Evolutionary conservation across 176 grass and related monocot species (phyloP).

Genomic region (Carex scoparia): DNA sequence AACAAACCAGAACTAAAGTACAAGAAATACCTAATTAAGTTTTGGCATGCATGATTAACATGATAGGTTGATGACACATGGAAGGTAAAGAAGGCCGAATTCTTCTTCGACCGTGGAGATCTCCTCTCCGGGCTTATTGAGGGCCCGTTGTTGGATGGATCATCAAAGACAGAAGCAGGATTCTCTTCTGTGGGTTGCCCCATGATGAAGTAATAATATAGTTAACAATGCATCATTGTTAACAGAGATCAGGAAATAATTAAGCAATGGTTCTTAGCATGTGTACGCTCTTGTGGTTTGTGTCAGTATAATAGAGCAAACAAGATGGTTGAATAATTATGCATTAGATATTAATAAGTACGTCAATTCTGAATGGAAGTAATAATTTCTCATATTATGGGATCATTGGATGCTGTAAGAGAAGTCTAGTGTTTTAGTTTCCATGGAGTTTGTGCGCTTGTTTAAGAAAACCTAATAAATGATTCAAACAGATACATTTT

Average conservation of each 20-base stretch:
- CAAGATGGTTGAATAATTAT: neutral
- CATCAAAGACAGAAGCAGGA: neutral
- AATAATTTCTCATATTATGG: neutral
- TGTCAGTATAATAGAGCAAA: neutral
- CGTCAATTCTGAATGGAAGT: neutral
- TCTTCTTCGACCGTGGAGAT: conserved; percentile 2
- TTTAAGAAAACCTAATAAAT: neutral
- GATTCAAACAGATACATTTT: neutral
- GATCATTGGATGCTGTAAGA: neutral
- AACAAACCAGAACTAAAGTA: neutral
- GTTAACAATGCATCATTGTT: neutral
- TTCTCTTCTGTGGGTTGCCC: conserved; percentile 1
- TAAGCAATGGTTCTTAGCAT: neutral
- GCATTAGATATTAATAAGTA: neutral
- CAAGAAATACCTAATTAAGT: neutral
- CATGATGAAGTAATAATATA: conserved; percentile 8
- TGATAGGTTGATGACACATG: neutral
- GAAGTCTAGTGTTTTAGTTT: neutral
- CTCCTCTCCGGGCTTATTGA: neutral
- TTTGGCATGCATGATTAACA: neutral
- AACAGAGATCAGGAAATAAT: neutral
- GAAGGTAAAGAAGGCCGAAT: conserved; percentile 1
- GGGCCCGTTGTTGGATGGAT: neutral
- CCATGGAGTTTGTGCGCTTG: neutral
- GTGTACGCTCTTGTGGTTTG: neutral